A percentile compares a stretch with the other conserved stretches of the same genome.
These are phyloP conservation scores for Pulveroboletus sp. DNA, from an alignment of 1,284 basidiomycete species.

Conservation along the genomic window DNA sequence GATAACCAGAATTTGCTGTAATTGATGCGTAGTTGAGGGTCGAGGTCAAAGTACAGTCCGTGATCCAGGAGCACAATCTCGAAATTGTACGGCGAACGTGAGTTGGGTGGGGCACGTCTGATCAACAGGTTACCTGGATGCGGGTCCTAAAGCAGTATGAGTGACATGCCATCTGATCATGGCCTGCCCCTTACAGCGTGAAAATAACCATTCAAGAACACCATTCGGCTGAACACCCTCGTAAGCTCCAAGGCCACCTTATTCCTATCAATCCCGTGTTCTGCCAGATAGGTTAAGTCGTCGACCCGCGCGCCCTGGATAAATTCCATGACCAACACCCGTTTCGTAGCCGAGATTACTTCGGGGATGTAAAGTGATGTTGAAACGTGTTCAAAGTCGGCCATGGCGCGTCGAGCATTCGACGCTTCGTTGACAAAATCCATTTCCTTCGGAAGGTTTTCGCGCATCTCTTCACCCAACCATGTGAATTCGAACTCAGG, in stretches of 20 bases:
- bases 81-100: constrained; percentile 87
- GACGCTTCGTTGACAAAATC: constrained; percentile 89
- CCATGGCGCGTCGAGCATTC: constrained; percentile 74
- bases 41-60: constrained; percentile 90
- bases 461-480: constrained; percentile 91
- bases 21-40: constrained; percentile 74
- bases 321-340: constrained; percentile 94
- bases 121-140: constrained; percentile 91
- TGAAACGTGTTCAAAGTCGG: constrained; percentile 74
- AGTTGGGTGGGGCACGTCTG: constrained; percentile 62
- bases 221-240: constrained; percentile 92
- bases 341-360: constrained; percentile 80
- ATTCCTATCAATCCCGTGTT: constrained; percentile 90
- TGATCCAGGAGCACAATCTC: constrained; percentile 93
- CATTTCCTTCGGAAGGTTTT: constrained; percentile 94
- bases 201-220: constrained; percentile 93
- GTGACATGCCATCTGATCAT: neutral
- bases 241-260: constrained; percentile 90
- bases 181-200: constrained; percentile 60
- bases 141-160: constrained; percentile 55
- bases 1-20: constrained; percentile 86
- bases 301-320: constrained; percentile 90
- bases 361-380: constrained; percentile 92
- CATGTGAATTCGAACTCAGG: constrained; percentile 93
- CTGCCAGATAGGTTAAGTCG: constrained; percentile 82